Evolutionary conservation across 176 grass and related monocot species (phyloP), one percentile per base, ranked within the genome.

Genomic region (Oryza officinalis): DNA sequence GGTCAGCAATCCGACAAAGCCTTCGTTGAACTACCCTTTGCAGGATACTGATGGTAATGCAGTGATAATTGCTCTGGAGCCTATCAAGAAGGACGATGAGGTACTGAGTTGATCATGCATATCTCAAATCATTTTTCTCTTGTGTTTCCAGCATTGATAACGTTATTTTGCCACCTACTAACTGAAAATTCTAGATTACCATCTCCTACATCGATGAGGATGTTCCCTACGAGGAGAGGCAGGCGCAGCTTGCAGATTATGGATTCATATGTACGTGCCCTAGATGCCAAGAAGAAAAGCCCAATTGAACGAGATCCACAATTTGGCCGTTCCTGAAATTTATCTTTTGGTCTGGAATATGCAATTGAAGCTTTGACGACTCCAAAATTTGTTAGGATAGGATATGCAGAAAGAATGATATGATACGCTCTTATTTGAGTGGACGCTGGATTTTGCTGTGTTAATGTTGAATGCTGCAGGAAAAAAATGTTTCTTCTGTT

Each of bases 161-260:
- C 26, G 12, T 11, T 67, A 27, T 31, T 72, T 17, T 67, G 26
- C 44, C 10, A 22, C 25, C 6, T 78, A 31, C 74, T 75, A 52
- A 82, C 20, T 4, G 7, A 46, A 33, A 6, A n/a, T 76, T 83
- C 13, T 75, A 98, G 96, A 87, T 98, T 78, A 96, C 89, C 13
- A 90, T 98, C 27, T 95, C 96, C 67, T 98, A 98, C 65, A 96
- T 98, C 5, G 93, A 98, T 67, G 96, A 98, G 30, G 96, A 98
- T 70, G 87, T 83, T 80, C 72, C 87, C 0, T 96, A 90, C 3
- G 83, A 94, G 46, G 86, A 98, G 67, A 92, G 96, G 89, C 96
- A 92, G 81, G 80, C 75, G 5, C 84, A 83, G 33, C 96, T 98
- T 33, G 89, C 93, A 5, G 96, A 98, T 70, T 96, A 98, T 64